phyloP scores from a whole-genome alignment of 352 stramenopile species.

The Blastocystis sp. region DNA sequence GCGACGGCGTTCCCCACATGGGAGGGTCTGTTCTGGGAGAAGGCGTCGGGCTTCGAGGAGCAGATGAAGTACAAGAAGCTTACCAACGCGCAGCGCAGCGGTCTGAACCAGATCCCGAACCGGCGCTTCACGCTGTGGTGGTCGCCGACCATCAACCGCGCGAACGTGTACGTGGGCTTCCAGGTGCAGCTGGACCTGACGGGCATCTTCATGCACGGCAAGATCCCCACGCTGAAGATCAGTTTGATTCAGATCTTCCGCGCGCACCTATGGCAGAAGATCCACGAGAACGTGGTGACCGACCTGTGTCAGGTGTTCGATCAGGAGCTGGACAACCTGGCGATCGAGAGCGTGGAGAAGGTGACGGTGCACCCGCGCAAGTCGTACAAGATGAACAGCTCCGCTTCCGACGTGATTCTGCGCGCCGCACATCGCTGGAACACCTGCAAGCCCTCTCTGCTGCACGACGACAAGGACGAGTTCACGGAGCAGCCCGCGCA shows the following conservation, averaged over 20 bases:
- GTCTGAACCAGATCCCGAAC: slow-evolving; percentile 99
- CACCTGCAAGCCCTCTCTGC: slow-evolving; percentile 82
- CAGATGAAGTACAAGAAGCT: slow-evolving; percentile 99
- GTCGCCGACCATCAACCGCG: slow-evolving; percentile 99
- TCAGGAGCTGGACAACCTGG: slow-evolving; percentile 94
- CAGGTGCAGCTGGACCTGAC: slow-evolving; percentile 99
- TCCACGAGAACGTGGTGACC: slow-evolving; percentile 88
- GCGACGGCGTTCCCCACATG: slow-evolving; percentile 99
- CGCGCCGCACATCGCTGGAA: slow-evolving; percentile 98
- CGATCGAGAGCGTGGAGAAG: slow-evolving; percentile 99
- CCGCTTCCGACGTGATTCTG: slow-evolving; percentile 95
- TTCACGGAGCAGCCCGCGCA: slow-evolving; percentile 93
- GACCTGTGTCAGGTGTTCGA: slow-evolving; percentile 91
- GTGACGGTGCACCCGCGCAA: slow-evolving; percentile 99
- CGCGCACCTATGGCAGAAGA: slow-evolving; percentile 99
- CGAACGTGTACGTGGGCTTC: slow-evolving; percentile 99
- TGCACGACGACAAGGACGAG: slow-evolving; percentile 89
- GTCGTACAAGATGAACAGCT: slow-evolving; percentile 99
- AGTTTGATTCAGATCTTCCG: slow-evolving; percentile 90
- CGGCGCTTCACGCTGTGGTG: slow-evolving; percentile 99
- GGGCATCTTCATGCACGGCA: slow-evolving; percentile 99
- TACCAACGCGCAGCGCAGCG: slow-evolving; percentile 96
- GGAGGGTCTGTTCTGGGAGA: slow-evolving; percentile 99
- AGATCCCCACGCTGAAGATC: slow-evolving; percentile 99
- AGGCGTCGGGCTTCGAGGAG: slow-evolving; percentile 88